A percentile compares a stretch with the other conserved stretches of the same genome.
Evolutionary conservation across 2,329 filamentous ascomycete species (phyloP).

Genomic region (Clarireedia homoeocarpa): DNA sequence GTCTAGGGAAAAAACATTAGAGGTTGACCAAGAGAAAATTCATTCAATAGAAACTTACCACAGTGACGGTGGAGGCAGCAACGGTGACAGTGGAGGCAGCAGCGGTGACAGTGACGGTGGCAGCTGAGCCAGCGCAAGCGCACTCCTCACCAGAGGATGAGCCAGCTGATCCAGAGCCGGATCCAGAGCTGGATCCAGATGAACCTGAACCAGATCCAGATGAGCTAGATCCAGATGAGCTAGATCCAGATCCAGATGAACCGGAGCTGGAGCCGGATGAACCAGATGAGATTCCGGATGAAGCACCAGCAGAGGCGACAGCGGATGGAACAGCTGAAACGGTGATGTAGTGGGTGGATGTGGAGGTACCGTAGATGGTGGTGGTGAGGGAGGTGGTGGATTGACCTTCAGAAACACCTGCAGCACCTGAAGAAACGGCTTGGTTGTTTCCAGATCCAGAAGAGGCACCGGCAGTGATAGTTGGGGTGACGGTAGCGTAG

Average conservation of each 20-base stretch:
- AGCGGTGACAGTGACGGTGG: slow-evolving; percentile 21
- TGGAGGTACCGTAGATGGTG: slow-evolving; percentile 14
- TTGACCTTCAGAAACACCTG: not conserved
- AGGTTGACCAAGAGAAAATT: not conserved
- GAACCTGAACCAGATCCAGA: slow-evolving; percentile 2
- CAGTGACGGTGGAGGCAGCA: slow-evolving; percentile 27
- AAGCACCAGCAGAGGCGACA: slow-evolving; percentile 2
- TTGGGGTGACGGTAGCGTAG: slow-evolving; percentile 18
- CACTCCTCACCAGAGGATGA: not conserved
- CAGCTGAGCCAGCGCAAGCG: slow-evolving; percentile 12
- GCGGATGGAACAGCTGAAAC: slow-evolving; percentile 4
- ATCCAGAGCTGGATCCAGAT: not conserved
- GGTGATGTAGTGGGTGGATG: slow-evolving; percentile 20
- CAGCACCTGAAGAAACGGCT: slow-evolving; percentile 1
- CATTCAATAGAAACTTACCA: slow-evolving; percentile 17
- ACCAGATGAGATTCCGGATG: slow-evolving; percentile 3
- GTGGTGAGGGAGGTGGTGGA: slow-evolving; percentile 11
- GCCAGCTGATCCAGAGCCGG: not conserved
- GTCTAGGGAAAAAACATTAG: slow-evolving; percentile 11
- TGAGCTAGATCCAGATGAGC: not conserved
- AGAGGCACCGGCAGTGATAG: not conserved
- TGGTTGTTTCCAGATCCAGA: not conserved
- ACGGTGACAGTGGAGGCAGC: slow-evolving; percentile 21
- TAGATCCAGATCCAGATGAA: not conserved
- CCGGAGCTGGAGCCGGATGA: not conserved